These are phyloP conservation scores for Mallotus nudiflorus DNA, from an alignment of 345 rosid genomes.

Conservation along the genomic window DNA sequence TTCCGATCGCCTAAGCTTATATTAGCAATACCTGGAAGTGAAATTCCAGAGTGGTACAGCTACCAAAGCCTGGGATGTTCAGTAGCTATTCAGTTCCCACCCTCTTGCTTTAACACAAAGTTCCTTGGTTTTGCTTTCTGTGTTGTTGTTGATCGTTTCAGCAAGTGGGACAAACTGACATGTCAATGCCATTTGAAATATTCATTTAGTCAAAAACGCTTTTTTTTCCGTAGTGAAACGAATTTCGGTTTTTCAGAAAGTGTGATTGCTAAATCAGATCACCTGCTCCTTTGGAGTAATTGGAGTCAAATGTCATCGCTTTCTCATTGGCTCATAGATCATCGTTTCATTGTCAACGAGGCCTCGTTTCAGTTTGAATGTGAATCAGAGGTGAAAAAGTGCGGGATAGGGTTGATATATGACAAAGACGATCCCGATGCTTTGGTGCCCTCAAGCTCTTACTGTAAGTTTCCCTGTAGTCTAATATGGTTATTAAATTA, in stretches of 20 bases:
- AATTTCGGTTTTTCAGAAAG: neutral
- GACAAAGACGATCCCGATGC: neutral
- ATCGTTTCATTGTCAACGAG: too few relatives aligned
- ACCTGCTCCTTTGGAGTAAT: neutral
- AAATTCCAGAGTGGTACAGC: slow-evolving; percentile 10
- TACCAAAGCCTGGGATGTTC: neutral
- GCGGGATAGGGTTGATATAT: neutral
- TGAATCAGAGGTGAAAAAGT: neutral
- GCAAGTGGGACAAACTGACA: too few relatives aligned
- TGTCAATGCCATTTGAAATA: neutral
- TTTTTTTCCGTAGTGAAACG: neutral
- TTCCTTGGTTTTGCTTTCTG: neutral
- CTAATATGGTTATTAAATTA: too few relatives aligned
- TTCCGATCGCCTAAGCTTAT: too few relatives aligned
- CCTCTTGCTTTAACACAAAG: neutral
- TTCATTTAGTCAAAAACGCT: neutral
- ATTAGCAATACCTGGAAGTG: neutral
- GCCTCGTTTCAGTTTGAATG: neutral
- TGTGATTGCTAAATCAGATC: neutral
- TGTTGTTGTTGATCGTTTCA: neutral
- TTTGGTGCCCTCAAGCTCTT: too few relatives aligned
- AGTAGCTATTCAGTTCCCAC: neutral
- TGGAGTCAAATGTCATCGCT: neutral
- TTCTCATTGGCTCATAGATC: too few relatives aligned
- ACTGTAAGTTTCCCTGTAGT: too few relatives aligned